Evolutionary conservation across 2,329 filamentous ascomycete genomes (phyloP), one percentile per base, ranked within the genome.

Genomic region (Sarocladium kiliense): DNA sequence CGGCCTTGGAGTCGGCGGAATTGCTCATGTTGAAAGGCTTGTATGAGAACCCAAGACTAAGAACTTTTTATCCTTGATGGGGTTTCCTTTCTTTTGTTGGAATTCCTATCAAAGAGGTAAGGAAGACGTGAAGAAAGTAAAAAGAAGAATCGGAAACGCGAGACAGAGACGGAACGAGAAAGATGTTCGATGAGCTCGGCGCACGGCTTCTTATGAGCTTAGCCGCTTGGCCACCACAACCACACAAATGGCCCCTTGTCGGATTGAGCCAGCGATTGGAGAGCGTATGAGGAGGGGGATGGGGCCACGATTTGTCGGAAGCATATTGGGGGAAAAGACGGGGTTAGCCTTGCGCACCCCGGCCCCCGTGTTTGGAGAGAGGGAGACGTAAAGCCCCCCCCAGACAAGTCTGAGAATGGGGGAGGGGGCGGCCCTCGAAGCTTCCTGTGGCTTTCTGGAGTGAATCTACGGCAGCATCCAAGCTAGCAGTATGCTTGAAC

Each of bases 21-120:
- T 25, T 21, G 36, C 50, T 53, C 50, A 53, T 53, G 34, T 25
- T 53, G 50, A 25, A 25, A n/a, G 21, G 36, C 36, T 16, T n/a
- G n/a, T n/a, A n/a, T 7, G 30, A 34, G 30, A 16, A 34, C 16
- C 16, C 30, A 9, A 7, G 30, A 9, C 16, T 7, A 34, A 34
- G 9, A 16, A 34, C 30, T 34, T 16, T 34, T 34, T 34, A 34
- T 7, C 7, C 9, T 34, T 16, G 7, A 16, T 34, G 9, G 16
- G 16, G 30, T 34, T 7, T 9, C 30, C 12, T 32, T 32, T 32
- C 30, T 32, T 32, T 32, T 32, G 30, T 32, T n/a, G n/a, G n/a
- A n/a, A n/a, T n/a, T n/a, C n/a, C n/a, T n/a, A n/a, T n/a, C n/a
- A n/a, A n/a, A n/a, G n/a, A n/a, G n/a, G n/a, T n/a, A n/a, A n/a